Base-by-base conservation (phyloP, 2,329 filamentous ascomycete genomes). In the Emmonsiellopsis sp. region DNA sequence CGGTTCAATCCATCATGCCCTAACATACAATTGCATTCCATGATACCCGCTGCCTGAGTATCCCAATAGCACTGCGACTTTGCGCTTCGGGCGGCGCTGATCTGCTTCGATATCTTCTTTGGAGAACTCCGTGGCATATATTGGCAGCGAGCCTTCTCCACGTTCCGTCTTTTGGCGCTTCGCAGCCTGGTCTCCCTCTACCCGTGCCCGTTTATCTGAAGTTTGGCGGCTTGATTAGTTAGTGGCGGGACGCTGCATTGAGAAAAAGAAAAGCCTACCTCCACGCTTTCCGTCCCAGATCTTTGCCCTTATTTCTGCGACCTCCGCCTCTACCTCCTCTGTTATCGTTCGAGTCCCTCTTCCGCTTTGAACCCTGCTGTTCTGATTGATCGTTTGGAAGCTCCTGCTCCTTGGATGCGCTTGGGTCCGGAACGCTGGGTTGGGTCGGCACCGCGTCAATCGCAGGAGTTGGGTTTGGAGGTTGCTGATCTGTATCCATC, bases 1-100 rank as follows among this genome's bases (percentile, higher is more conserved):
- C 27, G 3, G 34, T 43, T 10, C 32, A 45, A 37, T 52, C 6
- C 13, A 31, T 14, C 7, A 14, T 14, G 51, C n/a, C 2, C 9
- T 49, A 48, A 53, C 68, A 51, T 61, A 76, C 72, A 98, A 87
- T 73, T 98, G 93, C 85, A 98, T 94, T 63, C 93, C 93, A 73
- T 89, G 91, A 77, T 98, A 98, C 13, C 93, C 93, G 8, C 89
- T 95, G 49, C 93, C 93, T 5, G 91, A 90, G 70, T 98, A 98
- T 13, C 93, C 93, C 62, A 98, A 85, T 76, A 97, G 76, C 34
- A 98, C 90, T 42, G 92, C 93, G 49, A 96, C 92, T 75, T 98
- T 98, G 70, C 88, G 85, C 79, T 98, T 98, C 27, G 93, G 93
- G 53, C 84, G 83, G 58, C 92, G 84, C 67, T 86, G 85, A 69